A percentile compares a stretch with the other conserved stretches of the same genome.
Conservation (phyloP, 2,329 filamentous ascomycete genomes). For the Colletotrichum shisoi region DNA sequence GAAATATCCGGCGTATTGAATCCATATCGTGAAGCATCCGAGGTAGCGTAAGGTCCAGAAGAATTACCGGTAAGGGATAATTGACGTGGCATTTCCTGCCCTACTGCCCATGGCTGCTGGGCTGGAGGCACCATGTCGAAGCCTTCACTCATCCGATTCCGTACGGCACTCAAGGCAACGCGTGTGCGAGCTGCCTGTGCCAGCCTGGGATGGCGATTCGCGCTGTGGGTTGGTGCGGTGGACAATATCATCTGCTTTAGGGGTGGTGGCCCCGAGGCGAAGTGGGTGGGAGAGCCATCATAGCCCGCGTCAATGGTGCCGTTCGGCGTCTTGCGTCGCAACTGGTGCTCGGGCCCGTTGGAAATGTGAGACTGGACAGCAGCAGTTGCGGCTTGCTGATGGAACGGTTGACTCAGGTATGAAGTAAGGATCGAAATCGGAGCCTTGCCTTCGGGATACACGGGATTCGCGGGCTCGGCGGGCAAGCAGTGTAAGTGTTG, state of each 20-base stretch:
- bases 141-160: conserved; percentile 9
- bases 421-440: conserved; percentile 51
- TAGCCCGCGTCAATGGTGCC: conserved; percentile 93
- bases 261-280: conserved; percentile 75
- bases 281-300: conserved; percentile 80
- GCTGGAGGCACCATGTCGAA: conserved; percentile 2
- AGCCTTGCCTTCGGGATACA: conserved; percentile 40
- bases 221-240: conserved; percentile 47
- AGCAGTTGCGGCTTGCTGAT: conserved; percentile 38
- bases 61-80: not conserved
- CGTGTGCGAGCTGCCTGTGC: not conserved
- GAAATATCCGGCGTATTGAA: conserved; percentile 13
- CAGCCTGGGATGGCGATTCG: conserved; percentile 31
- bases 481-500: conserved; percentile 41
- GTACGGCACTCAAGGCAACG: not conserved
- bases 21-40: conserved; percentile 7
- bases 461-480: conserved; percentile 21
- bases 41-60: not conserved
- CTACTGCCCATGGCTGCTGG: conserved; percentile 22
- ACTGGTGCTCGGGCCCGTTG: conserved; percentile 71
- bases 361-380: conserved; percentile 27
- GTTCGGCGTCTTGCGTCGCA: conserved; percentile 90
- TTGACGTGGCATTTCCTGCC: conserved; percentile 20
- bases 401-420: conserved; percentile 46
- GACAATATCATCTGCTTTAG: conserved; percentile 85